These are phyloP conservation scores for Stropharia rugosoannulata DNA, from an alignment of 768 basidiomycete genomes.

Conservation along the genomic window DNA sequence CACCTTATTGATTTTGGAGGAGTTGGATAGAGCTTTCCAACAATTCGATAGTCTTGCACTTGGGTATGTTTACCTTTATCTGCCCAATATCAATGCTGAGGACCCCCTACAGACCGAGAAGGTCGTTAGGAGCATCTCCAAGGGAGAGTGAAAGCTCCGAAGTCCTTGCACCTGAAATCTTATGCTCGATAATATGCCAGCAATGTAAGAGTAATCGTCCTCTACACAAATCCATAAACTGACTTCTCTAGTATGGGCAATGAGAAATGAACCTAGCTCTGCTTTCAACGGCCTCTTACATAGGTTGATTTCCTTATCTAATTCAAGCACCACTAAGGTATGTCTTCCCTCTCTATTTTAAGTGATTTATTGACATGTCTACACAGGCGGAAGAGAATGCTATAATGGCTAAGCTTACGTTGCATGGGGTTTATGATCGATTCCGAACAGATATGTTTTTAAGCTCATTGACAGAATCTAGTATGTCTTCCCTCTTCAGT, in stretches of 20 bases:
- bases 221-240: neutral
- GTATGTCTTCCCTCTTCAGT: slow-evolving; percentile 34
- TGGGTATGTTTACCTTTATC: slow-evolving; percentile 33
- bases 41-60: slow-evolving; percentile 45
- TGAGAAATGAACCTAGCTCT: slow-evolving; percentile 55
- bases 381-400: slow-evolving; percentile 71
- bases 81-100: neutral
- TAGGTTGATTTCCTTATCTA: slow-evolving; percentile 54
- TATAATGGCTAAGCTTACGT: slow-evolving; percentile 73
- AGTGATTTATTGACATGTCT: neutral
- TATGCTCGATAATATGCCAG: slow-evolving; percentile 62
- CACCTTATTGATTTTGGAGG: slow-evolving; percentile 58
- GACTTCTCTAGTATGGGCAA: slow-evolving; percentile 58
- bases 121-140: slow-evolving; percentile 40
- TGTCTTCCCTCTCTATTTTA: neutral
- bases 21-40: slow-evolving; percentile 55
- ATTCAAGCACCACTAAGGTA: slow-evolving; percentile 60
- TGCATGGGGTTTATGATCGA: slow-evolving; percentile 74
- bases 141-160: slow-evolving; percentile 33
- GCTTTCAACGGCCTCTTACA: slow-evolving; percentile 55
- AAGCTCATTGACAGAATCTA: slow-evolving; percentile 87
- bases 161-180: slow-evolving; percentile 56
- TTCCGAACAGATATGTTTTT: slow-evolving; percentile 88
- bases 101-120: slow-evolving; percentile 35
- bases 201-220: slow-evolving; percentile 50